Evolutionary conservation across 2,329 filamentous ascomycete genomes (phyloP).

Genomic region (Colletotrichum tofieldiae): DNA sequence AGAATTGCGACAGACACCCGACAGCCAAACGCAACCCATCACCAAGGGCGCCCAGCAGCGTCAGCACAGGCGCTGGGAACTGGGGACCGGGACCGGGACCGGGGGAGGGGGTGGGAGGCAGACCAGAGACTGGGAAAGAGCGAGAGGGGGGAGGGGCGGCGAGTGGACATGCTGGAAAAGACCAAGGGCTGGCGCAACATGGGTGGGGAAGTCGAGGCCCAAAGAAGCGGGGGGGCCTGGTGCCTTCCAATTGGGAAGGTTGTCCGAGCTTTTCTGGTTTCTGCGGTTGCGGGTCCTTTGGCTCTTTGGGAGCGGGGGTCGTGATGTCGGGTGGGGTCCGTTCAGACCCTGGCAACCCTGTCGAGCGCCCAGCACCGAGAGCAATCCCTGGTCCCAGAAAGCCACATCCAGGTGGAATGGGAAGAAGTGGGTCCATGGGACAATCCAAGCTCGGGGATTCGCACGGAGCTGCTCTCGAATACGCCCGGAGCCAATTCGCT

Average conservation of each 20-base stretch:
- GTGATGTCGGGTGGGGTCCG: neutral
- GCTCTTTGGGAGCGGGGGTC: conserved; percentile 18
- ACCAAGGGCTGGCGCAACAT: conserved; percentile 15
- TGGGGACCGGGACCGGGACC: conserved; percentile 14
- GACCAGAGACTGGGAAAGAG: conserved; percentile 8
- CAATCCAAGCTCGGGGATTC: conserved; percentile 19
- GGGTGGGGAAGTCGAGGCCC: conserved; percentile 14
- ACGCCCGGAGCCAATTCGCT: conserved; percentile 29
- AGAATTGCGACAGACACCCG: conserved; percentile 29
- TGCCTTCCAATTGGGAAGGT: conserved; percentile 43
- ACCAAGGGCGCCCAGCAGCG: conserved; percentile 21
- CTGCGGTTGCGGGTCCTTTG: conserved; percentile 16
- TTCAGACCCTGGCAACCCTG: conserved; percentile 7
- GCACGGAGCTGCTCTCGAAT: conserved; percentile 40
- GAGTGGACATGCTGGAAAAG: conserved; percentile 9
- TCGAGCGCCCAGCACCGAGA: neutral
- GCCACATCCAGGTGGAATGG: conserved; percentile 7
- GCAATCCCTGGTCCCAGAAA: conserved; percentile 7
- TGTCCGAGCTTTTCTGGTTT: conserved; percentile 43
- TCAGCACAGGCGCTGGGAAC: conserved; percentile 34
- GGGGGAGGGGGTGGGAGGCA: conserved; percentile 8
- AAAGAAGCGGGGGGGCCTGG: conserved; percentile 34
- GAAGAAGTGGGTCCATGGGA: neutral
- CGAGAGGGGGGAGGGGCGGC: neutral
- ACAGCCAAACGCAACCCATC: conserved; percentile 28